Percentiles rank a stretch among this genome's conserved stretches.
phyloP scores from a whole-genome alignment of 2,329 filamentous ascomycete species.

The Teratosphaeria nubilosa region DNA sequence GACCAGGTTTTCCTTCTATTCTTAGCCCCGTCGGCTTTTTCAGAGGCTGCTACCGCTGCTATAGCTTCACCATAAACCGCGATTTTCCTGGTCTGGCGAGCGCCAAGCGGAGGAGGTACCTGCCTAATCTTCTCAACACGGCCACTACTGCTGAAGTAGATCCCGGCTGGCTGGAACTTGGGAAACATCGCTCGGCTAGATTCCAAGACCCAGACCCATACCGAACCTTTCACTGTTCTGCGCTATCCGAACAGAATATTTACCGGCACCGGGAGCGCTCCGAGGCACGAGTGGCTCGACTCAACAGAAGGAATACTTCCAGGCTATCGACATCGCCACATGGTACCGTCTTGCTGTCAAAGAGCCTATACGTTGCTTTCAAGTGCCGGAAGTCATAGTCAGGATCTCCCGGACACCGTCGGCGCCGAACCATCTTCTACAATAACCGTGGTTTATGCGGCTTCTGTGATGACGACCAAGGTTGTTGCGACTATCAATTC shows the following conservation, averaged over 20 bases:
- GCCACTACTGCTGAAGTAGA: background rate
- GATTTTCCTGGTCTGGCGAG: background rate
- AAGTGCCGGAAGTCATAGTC: background rate
- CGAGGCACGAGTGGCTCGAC: background rate
- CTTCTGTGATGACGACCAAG: conserved; percentile 39
- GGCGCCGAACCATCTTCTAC: background rate
- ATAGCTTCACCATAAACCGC: background rate
- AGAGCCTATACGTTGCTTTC: background rate
- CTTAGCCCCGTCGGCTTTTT: background rate
- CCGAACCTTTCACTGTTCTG: background rate
- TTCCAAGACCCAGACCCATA: background rate
- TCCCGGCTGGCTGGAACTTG: background rate
- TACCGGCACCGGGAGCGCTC: background rate
- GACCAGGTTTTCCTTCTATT: background rate
- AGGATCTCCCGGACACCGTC: background rate
- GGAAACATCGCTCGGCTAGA: background rate
- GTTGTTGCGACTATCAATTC: conserved; percentile 93
- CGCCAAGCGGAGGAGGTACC: background rate
- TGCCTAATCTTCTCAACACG: background rate
- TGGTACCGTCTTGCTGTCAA: background rate
- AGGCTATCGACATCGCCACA: background rate
- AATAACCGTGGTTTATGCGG: background rate
- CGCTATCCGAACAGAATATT: background rate
- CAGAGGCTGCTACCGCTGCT: no score
- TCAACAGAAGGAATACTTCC: background rate